Evolutionary conservation across 257 asterid species (phyloP).

Genomic region (Fraxinus americana): DNA sequence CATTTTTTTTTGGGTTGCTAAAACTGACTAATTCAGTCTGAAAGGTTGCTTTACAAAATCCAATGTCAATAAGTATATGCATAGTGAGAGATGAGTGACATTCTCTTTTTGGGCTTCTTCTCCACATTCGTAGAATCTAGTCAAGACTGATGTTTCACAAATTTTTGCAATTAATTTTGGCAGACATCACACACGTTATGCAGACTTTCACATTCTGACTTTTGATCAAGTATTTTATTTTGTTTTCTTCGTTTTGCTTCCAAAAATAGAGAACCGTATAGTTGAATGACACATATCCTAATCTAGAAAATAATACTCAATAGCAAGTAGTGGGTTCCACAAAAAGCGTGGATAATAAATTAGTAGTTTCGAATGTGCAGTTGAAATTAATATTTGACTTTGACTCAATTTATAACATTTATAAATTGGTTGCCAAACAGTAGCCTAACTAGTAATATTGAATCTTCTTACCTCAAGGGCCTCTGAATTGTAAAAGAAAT

Average conservation of each 20-base stretch:
- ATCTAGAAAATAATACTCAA: background rate
- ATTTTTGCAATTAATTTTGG: too few relatives aligned
- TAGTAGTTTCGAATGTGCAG: too few relatives aligned
- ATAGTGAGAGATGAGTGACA: background rate
- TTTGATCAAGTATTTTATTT: background rate
- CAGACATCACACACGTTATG: background rate
- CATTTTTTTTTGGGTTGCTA: background rate
- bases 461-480: conserved; percentile 75
- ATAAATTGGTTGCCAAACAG: too few relatives aligned
- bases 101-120: background rate
- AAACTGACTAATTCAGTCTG: background rate
- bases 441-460: background rate
- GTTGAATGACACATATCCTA: background rate
- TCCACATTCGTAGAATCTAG: background rate
- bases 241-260: background rate
- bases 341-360: too few relatives aligned
- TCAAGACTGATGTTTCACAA: background rate
- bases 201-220: background rate
- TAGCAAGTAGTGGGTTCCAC: too few relatives aligned
- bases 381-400: too few relatives aligned
- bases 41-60: background rate
- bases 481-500: conserved; percentile 93
- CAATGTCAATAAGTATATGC: background rate
- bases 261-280: background rate
- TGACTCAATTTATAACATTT: too few relatives aligned